A percentile compares a stretch with the other conserved stretches of the same genome.
Evolutionary conservation across 164 flowering plant species (phyloP).

Genomic region (Annona cherimola): DNA sequence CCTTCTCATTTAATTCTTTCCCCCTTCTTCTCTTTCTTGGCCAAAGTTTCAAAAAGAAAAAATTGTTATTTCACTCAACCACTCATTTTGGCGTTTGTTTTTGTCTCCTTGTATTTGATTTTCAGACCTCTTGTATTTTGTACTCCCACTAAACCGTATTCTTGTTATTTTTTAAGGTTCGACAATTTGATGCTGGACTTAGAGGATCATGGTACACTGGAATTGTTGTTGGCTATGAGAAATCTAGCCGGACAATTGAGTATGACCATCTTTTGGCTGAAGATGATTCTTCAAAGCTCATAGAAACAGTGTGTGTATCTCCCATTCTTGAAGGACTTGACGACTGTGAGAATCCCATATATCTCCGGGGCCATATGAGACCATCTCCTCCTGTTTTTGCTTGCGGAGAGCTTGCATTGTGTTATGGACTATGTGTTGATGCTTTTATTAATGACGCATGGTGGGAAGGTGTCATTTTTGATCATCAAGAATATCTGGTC

Average conservation of each 20-base stretch:
- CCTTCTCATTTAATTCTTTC: too few species aligned
- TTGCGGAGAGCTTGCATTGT: conserved; percentile 11
- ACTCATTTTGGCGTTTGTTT: too few species aligned
- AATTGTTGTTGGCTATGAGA: conserved; percentile 2
- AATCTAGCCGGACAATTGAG: conserved; percentile 7
- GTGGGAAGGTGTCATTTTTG: conserved; percentile 98
- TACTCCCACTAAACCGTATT: background rate
- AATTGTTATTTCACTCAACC: too few species aligned
- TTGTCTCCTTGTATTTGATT: too few species aligned
- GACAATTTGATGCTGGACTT: conserved; percentile 23
- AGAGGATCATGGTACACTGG: conserved; percentile 30
- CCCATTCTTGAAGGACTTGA: background rate
- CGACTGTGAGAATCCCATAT: background rate
- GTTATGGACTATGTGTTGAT: conserved; percentile 80
- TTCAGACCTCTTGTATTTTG: background rate
- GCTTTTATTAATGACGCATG: conserved; percentile 51
- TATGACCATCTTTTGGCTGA: conserved; percentile 20
- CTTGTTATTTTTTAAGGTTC: conserved; percentile 14
- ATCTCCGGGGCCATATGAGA: conserved; percentile 18
- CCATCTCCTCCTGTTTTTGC: conserved; percentile 10
- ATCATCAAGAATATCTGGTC: conserved; percentile 38
- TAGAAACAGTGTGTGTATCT: conserved; percentile 8
- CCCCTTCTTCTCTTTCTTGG: too few species aligned
- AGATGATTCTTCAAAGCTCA: conserved; percentile 8
- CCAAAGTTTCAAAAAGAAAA: too few species aligned